A percentile compares a stretch with the other conserved stretches of the same genome.
phyloP scores from a whole-genome alignment of 495 filamentous ascomycete species.

The Xylaria acuta region DNA sequence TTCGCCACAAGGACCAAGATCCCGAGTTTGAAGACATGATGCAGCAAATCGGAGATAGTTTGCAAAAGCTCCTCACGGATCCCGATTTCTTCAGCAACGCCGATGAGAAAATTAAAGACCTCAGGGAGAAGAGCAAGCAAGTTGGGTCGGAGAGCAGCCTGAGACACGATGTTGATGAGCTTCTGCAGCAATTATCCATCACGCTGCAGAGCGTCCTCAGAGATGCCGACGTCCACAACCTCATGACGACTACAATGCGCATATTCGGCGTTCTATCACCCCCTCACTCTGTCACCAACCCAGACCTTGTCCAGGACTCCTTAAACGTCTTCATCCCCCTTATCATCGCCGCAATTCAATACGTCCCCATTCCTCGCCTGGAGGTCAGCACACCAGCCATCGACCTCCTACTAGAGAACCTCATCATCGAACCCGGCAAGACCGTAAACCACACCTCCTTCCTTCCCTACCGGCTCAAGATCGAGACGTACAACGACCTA shows the following conservation, averaged over 20 bases:
- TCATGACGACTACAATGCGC: conserved; percentile 66
- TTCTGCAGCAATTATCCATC: conserved; percentile 70
- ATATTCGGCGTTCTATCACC: conserved; percentile 73
- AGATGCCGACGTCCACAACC: conserved; percentile 72
- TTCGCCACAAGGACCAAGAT: conserved; percentile 76
- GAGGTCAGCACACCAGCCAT: conserved; percentile 83
- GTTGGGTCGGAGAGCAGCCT: conserved; percentile 69
- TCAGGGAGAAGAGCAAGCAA: conserved; percentile 70
- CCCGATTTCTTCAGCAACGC: conserved; percentile 81
- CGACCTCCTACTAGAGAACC: conserved; percentile 86
- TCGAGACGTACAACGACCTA: conserved; percentile 85
- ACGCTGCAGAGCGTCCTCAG: conserved; percentile 70
- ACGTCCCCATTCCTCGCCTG: conserved; percentile 85
- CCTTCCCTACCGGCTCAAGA: conserved; percentile 80
- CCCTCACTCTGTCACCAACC: conserved; percentile 59
- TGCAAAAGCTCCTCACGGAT: conserved; percentile 86
- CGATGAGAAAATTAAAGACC: conserved; percentile 70
- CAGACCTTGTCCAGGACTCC: conserved; percentile 74
- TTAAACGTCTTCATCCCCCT: conserved; percentile 81
- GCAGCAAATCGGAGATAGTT: conserved; percentile 68
- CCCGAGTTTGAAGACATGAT: conserved; percentile 83
- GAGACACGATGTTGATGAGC: conserved; percentile 73
- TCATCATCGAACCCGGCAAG: conserved; percentile 86
- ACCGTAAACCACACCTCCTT: conserved; percentile 89
- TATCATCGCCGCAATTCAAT: conserved; percentile 76